Conservation (phyloP, 2,329 filamentous ascomycete species). For the Neofusicoccum kwambonambiense region DNA sequence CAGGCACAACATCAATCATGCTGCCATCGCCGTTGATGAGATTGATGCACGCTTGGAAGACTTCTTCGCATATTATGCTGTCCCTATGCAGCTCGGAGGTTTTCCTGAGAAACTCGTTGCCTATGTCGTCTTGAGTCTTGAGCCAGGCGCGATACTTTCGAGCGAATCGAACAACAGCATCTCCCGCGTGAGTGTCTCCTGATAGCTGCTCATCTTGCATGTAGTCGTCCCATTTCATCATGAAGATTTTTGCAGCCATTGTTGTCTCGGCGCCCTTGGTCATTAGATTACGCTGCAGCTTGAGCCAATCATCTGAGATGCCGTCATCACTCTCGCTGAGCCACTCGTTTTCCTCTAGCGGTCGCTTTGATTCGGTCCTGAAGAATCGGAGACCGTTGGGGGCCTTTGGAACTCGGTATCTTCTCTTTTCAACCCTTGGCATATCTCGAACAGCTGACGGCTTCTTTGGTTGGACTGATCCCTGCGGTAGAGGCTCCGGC, state of each 20-base stretch:
- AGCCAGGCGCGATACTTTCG: constrained; percentile 27
- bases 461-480: constrained; percentile 19
- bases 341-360: constrained; percentile 36
- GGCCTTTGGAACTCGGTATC: constrained; percentile 37
- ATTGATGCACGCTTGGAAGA: constrained; percentile 23
- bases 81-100: constrained; percentile 31
- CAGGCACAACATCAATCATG: background rate
- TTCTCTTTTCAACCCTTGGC: constrained; percentile 25
- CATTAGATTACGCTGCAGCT: constrained; percentile 35
- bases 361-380: constrained; percentile 40
- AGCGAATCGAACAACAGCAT: constrained; percentile 42
- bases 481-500: background rate
- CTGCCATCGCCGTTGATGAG: background rate
- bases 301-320: constrained; percentile 25
- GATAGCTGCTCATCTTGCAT: constrained; percentile 37
- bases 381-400: constrained; percentile 38
- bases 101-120: constrained; percentile 32
- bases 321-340: constrained; percentile 45
- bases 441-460: constrained; percentile 24
- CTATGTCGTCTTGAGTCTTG: constrained; percentile 23
- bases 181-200: constrained; percentile 33
- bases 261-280: constrained; percentile 19
- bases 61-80: constrained; percentile 27
- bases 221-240: constrained; percentile 37
- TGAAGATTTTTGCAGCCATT: constrained; percentile 31